Conservation (phyloP, 2,329 filamentous ascomycete species). For the Xylaria sp. region DNA sequence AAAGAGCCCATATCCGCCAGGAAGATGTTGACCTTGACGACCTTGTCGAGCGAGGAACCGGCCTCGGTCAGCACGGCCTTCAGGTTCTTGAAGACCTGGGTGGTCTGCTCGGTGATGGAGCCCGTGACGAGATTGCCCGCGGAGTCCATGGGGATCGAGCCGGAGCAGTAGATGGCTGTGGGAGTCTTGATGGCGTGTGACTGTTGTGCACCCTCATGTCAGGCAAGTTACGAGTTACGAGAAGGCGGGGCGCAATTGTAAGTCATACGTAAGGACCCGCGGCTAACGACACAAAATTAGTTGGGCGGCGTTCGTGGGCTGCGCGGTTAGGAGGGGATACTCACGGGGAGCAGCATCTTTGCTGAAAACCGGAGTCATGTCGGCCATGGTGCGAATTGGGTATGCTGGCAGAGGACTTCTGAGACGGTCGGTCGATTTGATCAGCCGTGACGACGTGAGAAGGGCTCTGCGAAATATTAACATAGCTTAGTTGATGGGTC, state of each 20-base stretch:
- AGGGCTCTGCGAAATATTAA: slow-evolving; percentile 39
- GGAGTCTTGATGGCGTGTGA: slow-evolving; percentile 75
- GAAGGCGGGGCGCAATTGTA: not conserved
- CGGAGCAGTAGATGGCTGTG: slow-evolving; percentile 72
- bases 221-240: slow-evolving; percentile 16
- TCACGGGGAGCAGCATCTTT: slow-evolving; percentile 68
- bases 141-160: slow-evolving; percentile 75
- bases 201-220: slow-evolving; percentile 49
- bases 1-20: slow-evolving; percentile 92
- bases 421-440: slow-evolving; percentile 21
- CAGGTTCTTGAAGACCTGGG: slow-evolving; percentile 77
- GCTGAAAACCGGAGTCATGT: slow-evolving; percentile 62
- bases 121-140: slow-evolving; percentile 66
- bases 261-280: slow-evolving; percentile 70
- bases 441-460: slow-evolving; percentile 31
- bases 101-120: slow-evolving; percentile 71
- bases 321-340: slow-evolving; percentile 45
- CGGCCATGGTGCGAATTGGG: slow-evolving; percentile 56
- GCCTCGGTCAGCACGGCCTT: slow-evolving; percentile 84
- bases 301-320: slow-evolving; percentile 33
- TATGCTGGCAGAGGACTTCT: slow-evolving; percentile 16
- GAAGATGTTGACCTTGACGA: slow-evolving; percentile 94
- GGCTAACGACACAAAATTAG: slow-evolving; percentile 52
- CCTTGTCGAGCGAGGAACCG: slow-evolving; percentile 78
- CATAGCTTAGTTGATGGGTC: slow-evolving; percentile 33